Evolutionary conservation across 305 asterid species (phyloP), one percentile per base, ranked within the genome.

Genomic region (Fraxinus sp.): DNA sequence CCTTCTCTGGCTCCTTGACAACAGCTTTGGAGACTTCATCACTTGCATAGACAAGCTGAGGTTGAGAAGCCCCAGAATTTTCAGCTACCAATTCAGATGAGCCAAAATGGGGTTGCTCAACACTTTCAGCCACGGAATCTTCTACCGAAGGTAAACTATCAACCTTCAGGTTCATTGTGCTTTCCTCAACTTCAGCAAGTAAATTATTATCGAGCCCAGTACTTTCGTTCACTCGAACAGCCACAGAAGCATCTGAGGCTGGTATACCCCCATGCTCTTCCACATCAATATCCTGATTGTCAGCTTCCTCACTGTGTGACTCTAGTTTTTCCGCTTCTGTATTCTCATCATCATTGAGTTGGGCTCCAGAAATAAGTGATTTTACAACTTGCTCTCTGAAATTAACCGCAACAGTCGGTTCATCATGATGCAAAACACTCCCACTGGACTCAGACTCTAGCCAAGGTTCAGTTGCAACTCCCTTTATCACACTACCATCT

Each of bases 401-500:
- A 84, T 83, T 76, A 75, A 72, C 84, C 30, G 70, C 77, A 16
- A 49, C 83, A 77, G 77, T 72, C 62, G 57, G 79, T 80, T 85
- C 90, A 10, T 82, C 79, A 35, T 75, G 87, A 66, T 71, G 89
- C 22, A 82, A 30, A 82, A 49, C 77, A 81, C 89, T 87, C 66
- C 85, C 89, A 81, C 79, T 86, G 74, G 86, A 88, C 80, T 84
- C 80, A 13, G 84, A 84, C 37, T 84, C 90, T 81, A 83, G 79
- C 75, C 82, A 78, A 22, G 84, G 81, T 72, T 32, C 85, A 77
- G 74, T 72, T 80, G 66, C 86, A 86, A 84, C 87, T 80, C 36
- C 86, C 75, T 86, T 68, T 26, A 66, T 80, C 80, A 55, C 91
- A 82, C 85, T 80, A n/a, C 83, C 91, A 83, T 89, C 90, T 87